These are phyloP conservation scores for Fusarium citri DNA, from an alignment of 2,329 filamentous ascomycete genomes.

Conservation along the genomic window DNA sequence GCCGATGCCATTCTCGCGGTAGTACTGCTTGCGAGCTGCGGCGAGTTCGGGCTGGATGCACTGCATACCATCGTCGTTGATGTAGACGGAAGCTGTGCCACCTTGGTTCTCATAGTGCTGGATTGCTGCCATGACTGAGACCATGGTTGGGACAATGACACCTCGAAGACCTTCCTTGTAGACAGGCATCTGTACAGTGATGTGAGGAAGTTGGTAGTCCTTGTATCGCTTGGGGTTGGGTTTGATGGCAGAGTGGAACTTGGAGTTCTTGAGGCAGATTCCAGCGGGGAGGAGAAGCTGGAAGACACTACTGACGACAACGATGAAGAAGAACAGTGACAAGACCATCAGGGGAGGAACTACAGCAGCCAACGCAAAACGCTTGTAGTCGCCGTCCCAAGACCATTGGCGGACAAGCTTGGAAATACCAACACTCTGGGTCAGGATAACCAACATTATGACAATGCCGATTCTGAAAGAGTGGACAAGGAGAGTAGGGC, in stretches of 20 bases:
- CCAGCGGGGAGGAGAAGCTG: conserved; percentile 42
- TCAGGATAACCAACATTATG: conserved; percentile 44
- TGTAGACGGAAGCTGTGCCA: conserved; percentile 74
- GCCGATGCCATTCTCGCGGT: conserved; percentile 68
- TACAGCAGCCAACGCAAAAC: conserved; percentile 34
- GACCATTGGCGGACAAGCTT: conserved; percentile 40
- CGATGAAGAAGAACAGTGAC: conserved; percentile 46
- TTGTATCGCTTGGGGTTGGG: conserved; percentile 43
- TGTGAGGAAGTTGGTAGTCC: conserved; percentile 56
- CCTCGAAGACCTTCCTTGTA: conserved; percentile 54
- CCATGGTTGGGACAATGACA: conserved; percentile 66
- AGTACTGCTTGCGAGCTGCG: conserved; percentile 64
- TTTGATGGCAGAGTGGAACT: conserved; percentile 45
- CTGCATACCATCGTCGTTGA: conserved; percentile 78
- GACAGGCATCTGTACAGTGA: conserved; percentile 60
- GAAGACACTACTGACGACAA: conserved; percentile 42
- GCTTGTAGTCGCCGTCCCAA: conserved; percentile 39
- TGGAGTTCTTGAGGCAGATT: conserved; percentile 44
- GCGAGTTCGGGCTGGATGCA: conserved; percentile 63
- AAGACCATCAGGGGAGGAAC: conserved; percentile 34
- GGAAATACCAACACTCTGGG: conserved; percentile 42
- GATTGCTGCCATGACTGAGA: conserved; percentile 67
- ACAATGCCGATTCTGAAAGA: conserved; percentile 44
- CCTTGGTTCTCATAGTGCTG: conserved; percentile 70
- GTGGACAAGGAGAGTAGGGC: conserved; percentile 40